phyloP scores from a whole-genome alignment of 441 rosid genomes.

The Erodium moschatum region DNA sequence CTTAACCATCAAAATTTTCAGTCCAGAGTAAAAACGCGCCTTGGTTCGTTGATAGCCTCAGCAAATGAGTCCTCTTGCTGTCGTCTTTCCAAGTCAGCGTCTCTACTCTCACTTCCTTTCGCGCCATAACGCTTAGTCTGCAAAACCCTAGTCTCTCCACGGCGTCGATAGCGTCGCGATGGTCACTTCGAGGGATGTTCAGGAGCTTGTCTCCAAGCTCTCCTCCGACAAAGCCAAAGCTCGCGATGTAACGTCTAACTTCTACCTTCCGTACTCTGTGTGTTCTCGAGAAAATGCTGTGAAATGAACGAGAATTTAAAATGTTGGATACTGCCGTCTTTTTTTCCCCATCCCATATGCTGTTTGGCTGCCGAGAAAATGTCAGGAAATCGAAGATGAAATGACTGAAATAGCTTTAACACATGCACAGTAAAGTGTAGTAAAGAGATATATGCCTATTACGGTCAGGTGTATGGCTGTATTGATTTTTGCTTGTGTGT shows the following conservation, averaged over 20 bases:
- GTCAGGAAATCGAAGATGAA: neutral
- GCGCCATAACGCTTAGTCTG: neutral
- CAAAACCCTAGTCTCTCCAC: constrained; percentile 1
- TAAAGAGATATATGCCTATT: neutral
- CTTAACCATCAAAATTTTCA: neutral
- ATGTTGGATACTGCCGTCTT: neutral
- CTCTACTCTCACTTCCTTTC: neutral
- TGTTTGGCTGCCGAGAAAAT: constrained; percentile 4
- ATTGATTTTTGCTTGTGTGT: neutral
- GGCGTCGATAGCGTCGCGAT: neutral
- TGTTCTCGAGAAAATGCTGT: constrained; percentile 11
- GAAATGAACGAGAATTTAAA: neutral
- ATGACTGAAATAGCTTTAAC: neutral
- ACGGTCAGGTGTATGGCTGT: neutral
- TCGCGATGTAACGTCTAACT: constrained; percentile 52
- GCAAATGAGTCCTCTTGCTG: neutral
- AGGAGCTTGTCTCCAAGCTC: constrained; percentile 75
- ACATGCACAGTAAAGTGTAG: neutral
- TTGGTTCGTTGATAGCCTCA: neutral
- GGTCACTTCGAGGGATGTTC: constrained; percentile 59
- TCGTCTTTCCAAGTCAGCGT: constrained; percentile 6
- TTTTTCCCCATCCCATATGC: neutral
- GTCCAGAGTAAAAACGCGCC: neutral
- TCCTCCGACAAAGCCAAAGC: constrained; percentile 86
- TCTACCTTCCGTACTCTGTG: constrained; percentile 13